Conservation (phyloP, 140 eudicot genomes). For the Ambrosia hybrid region DNA sequence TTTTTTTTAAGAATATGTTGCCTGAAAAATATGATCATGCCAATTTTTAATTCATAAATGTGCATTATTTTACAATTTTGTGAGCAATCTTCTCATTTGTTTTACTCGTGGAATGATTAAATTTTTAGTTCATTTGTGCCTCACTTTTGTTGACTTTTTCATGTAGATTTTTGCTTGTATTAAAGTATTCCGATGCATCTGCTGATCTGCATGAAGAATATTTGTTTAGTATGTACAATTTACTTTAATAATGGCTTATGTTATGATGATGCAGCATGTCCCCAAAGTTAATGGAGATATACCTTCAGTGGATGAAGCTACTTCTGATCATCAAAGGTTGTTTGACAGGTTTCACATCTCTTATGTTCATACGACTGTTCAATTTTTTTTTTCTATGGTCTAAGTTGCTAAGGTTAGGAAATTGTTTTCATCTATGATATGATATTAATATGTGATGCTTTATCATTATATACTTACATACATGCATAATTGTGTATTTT, state of each 20-base stretch:
- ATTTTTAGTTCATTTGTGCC: no score
- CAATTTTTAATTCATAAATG: no score
- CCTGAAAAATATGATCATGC: not conserved
- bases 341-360: slow-evolving; percentile 59
- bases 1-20: not conserved
- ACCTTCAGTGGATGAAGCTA: slow-evolving; percentile 92
- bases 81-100: not conserved
- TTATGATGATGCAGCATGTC: slow-evolving; percentile 63
- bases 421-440: no score
- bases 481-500: slow-evolving; percentile 13
- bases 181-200: not conserved
- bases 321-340: slow-evolving; percentile 93
- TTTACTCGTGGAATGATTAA: not conserved
- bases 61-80: not conserved
- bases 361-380: not conserved
- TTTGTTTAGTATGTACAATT: not conserved
- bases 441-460: not conserved
- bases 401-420: no score
- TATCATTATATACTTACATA: not conserved
- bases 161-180: no score
- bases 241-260: not conserved
- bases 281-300: slow-evolving; percentile 95
- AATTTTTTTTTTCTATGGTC: not conserved
- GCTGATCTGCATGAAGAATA: not conserved
- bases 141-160: no score